These are phyloP conservation scores for Gossypium schwendimanii DNA, from an alignment of 441 rosid species.

Conservation along the genomic window DNA sequence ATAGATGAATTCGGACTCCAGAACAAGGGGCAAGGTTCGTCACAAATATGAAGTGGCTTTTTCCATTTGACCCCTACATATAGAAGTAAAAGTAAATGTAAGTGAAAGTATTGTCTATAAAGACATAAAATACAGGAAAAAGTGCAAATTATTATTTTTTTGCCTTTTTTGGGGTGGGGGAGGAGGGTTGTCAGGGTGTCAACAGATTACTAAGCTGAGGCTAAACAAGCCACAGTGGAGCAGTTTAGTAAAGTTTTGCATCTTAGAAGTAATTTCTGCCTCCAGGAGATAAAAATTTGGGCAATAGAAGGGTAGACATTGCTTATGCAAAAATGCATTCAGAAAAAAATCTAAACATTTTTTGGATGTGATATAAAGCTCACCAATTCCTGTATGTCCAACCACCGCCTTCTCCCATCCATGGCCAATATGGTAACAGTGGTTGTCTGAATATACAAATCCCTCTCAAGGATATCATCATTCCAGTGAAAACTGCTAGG, in stretches of 20 bases:
- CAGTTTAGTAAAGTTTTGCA: conserved; percentile 4
- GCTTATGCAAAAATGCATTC: not conserved
- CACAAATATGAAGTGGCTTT: conserved; percentile 77
- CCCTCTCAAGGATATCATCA: conserved; percentile 85
- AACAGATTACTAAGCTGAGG: not conserved
- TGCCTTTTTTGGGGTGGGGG: not conserved
- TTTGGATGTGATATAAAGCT: conserved; percentile 17
- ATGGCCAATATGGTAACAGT: conserved; percentile 94
- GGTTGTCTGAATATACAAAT: conserved; percentile 68
- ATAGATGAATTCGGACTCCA: conserved; percentile 86
- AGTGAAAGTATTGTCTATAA: conserved; percentile 14
- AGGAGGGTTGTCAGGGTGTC: not conserved
- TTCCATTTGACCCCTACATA: conserved; percentile 71
- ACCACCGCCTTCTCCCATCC: conserved; percentile 99
- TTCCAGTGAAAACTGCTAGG: conserved; percentile 64
- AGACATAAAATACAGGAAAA: not conserved
- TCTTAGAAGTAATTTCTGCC: not conserved
- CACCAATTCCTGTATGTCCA: conserved; percentile 83
- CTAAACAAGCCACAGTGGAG: conserved; percentile 7
- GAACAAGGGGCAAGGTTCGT: conserved; percentile 91
- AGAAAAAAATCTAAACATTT: conserved; percentile 5
- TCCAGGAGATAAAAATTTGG: not conserved
- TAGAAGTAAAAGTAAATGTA: conserved; percentile 23
- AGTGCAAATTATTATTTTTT: not conserved
- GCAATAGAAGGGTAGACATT: not conserved